Evolutionary conservation across 129 eudicot species (phyloP), one percentile per base, ranked within the genome.

Genomic region (Flaveria bidentis): DNA sequence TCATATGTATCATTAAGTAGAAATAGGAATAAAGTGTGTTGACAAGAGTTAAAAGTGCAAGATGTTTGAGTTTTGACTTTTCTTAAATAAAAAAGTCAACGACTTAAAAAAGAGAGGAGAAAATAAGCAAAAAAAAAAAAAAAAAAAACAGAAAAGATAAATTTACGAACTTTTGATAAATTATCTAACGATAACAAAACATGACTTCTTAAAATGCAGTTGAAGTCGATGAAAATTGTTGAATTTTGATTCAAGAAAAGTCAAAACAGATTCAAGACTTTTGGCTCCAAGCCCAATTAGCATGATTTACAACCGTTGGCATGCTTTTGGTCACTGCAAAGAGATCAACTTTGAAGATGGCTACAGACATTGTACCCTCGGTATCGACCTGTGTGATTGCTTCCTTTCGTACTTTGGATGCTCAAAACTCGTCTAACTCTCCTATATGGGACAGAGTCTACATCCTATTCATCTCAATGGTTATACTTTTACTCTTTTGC

Each of bases 281-380:
- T 80, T 87, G 85, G 39, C 83, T 87, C 94, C 91, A 91, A 65
- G 90, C 85, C 97, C 96, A 93, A 73, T 93, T 91, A 45, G 96
- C 88, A 61, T 84, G 86, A 87, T 97, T 93, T 58, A 97, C 96
- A 56, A 93, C 98, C 47, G 97, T 78, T n/a, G 98, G 93, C 91
- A 93, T 88, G 86, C 86, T 84, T 61, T 84, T 81, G 69, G 46
- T 33, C 69, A 15, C 36, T 33, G 47, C 69, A 76, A 71, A 83
- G 4, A 82, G 81, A 88, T 93, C 98, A 73, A 91, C 97, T 76
- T 86, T 89, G 55, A 93, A 93, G 71, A 79, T 84, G 4, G 96
- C 87, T 22, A 92, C 98, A 75, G 97, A 88, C 91, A 93, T 82
- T 26, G 69, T 81, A 17, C 97, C 98, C 60, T 93, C 98, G 75